phyloP scores from a whole-genome alignment of 2,329 filamentous ascomycete species.

The Fusarium lyarnte region DNA sequence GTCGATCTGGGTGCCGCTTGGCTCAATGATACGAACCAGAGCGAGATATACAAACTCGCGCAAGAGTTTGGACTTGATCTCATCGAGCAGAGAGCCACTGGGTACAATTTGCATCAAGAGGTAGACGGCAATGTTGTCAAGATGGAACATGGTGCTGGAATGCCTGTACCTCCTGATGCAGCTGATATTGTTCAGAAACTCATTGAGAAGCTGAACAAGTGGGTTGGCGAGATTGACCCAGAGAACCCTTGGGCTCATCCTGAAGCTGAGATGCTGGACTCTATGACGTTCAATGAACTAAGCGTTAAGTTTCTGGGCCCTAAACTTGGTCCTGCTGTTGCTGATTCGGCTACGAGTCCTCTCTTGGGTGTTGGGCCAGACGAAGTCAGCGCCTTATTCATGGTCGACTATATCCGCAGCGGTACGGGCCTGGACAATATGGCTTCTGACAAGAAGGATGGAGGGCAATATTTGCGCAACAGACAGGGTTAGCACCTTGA shows the following conservation, averaged over 20 bases:
- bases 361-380: conserved; percentile 33
- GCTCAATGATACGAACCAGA: conserved; percentile 39
- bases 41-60: conserved; percentile 30
- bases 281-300: conserved; percentile 13
- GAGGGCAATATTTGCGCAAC: conserved; percentile 40
- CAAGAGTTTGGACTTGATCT: conserved; percentile 27
- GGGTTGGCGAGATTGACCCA: conserved; percentile 7
- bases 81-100: conserved; percentile 27
- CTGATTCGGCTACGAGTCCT: not conserved
- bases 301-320: conserved; percentile 1
- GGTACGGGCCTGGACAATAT: conserved; percentile 33
- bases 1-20: conserved; percentile 41
- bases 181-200: conserved; percentile 4
- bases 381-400: conserved; percentile 33
- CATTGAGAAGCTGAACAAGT: conserved; percentile 8
- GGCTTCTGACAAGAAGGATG: conserved; percentile 29
- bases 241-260: conserved; percentile 12
- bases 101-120: conserved; percentile 13
- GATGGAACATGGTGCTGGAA: conserved; percentile 14
- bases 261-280: conserved; percentile 16
- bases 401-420: conserved; percentile 34
- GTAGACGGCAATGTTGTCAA: conserved; percentile 9
- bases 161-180: conserved; percentile 11
- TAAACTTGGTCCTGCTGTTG: conserved; percentile 10
- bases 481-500: conserved; percentile 23